These are phyloP conservation scores for Salix koriyanagi DNA, from an alignment of 345 rosid species.

Conservation along the genomic window DNA sequence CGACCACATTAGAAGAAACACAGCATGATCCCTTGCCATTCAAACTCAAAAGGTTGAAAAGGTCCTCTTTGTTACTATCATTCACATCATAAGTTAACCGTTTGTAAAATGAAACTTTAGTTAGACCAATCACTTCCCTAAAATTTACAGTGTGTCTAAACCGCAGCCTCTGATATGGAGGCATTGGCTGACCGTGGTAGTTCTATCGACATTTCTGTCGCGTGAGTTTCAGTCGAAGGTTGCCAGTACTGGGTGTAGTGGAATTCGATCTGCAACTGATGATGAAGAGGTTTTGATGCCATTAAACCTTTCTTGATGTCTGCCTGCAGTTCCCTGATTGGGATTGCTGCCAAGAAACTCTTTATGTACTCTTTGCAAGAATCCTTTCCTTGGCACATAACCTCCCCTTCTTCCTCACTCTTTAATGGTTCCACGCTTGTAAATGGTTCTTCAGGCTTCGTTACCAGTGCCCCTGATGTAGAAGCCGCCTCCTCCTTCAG, in stretches of 20 bases:
- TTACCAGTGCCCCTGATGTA: conserved; percentile 7
- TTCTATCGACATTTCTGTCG: conserved; percentile 12
- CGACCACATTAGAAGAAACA: conserved; percentile 9
- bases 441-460: conserved; percentile 21
- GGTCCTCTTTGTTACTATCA: conserved; percentile 25
- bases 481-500: conserved; percentile 37
- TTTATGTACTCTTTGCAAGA: conserved; percentile 92
- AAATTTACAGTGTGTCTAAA: conserved; percentile 32
- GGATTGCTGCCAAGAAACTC: conserved; percentile 94
- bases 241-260: conserved; percentile 55
- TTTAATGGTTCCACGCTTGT: conserved; percentile 22
- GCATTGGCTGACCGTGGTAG: conserved; percentile 16
- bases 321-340: conserved; percentile 74
- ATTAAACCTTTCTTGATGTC: conserved; percentile 87
- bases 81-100: conserved; percentile 23
- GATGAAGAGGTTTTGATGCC: conserved; percentile 67
- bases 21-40: conserved; percentile 4
- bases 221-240: conserved; percentile 17
- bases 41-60: conserved; percentile 12
- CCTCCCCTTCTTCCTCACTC: conserved; percentile 40
- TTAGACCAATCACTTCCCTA: conserved; percentile 40
- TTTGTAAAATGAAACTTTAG: conserved; percentile 9
- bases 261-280: conserved; percentile 81
- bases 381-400: conserved; percentile 71
- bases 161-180: conserved; percentile 20